Conservation (phyloP, 1,139 yeast genomes). For the Blastobotrys serpentis region DNA sequence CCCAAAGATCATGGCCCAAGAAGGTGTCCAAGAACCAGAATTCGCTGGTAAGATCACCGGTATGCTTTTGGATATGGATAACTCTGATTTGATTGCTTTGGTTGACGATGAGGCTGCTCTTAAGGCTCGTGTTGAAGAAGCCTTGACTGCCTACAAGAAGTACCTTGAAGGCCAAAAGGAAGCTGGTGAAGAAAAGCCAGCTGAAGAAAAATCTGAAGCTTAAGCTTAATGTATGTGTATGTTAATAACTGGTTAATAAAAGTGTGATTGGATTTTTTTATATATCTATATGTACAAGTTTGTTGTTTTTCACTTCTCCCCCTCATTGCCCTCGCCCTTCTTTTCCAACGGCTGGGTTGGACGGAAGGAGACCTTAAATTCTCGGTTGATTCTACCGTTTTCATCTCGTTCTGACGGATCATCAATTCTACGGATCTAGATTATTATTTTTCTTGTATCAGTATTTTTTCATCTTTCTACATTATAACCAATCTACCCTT, state of each 20-base stretch:
- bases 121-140: constrained; percentile 91
- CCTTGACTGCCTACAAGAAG: constrained; percentile 66
- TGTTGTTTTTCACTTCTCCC: constrained; percentile 9
- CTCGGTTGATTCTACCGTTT: constrained; percentile 29
- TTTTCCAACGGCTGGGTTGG: constrained; percentile 40
- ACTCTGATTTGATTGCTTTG: constrained; percentile 83
- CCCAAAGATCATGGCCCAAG: constrained; percentile 89
- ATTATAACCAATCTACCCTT: constrained; percentile 20
- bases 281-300: background rate
- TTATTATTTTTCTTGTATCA: too few species aligned
- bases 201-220: constrained; percentile 9
- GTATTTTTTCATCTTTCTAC: too few species aligned
- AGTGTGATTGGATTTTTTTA: background rate
- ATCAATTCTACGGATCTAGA: constrained; percentile 32
- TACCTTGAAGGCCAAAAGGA: constrained; percentile 35
- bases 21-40: constrained; percentile 80
- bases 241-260: constrained; percentile 3
- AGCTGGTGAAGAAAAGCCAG: constrained; percentile 13
- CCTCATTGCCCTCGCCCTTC: constrained; percentile 18
- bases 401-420: constrained; percentile 33
- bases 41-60: constrained; percentile 99
- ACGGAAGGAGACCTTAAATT: constrained; percentile 38
- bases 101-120: constrained; percentile 82
- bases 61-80: constrained; percentile 96
- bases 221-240: constrained; percentile 13